Percentiles rank a stretch among this genome's conserved stretches.
phyloP scores from a whole-genome alignment of 1,284 basidiomycete species.

The Paramarasmius palmivorus region DNA sequence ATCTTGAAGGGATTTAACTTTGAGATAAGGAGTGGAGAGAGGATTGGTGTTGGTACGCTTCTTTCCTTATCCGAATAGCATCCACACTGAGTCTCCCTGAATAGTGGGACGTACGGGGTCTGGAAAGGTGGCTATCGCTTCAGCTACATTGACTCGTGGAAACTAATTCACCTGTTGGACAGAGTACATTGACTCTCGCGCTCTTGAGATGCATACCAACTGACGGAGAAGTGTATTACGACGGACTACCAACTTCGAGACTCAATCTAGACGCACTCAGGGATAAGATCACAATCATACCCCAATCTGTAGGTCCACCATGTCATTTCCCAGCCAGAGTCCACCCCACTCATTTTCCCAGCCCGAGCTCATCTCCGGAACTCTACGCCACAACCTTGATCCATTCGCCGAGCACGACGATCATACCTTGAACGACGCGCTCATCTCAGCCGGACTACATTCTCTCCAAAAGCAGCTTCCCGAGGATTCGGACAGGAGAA shows the following conservation, averaged over 20 bases:
- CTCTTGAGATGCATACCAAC: conserved; percentile 59
- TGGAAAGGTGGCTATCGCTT: no score
- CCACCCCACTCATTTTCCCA: conserved; percentile 17
- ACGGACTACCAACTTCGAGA: conserved; percentile 41
- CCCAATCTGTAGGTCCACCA: conserved; percentile 45
- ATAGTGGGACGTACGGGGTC: conserved; percentile 63
- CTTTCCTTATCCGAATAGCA: neutral
- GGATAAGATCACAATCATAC: conserved; percentile 64
- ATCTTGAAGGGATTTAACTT: conserved; percentile 48
- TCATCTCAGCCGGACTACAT: conserved; percentile 38
- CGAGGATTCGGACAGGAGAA: conserved; percentile 18
- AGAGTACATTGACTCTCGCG: conserved; percentile 52
- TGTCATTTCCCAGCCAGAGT: conserved; percentile 12
- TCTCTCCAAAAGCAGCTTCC: conserved; percentile 33
- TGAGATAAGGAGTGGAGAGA: conserved; percentile 45
- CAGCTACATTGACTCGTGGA: no score
- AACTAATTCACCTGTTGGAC: no score
- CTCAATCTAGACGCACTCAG: conserved; percentile 69
- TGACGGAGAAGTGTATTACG: conserved; percentile 56
- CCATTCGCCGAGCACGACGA: conserved; percentile 64
- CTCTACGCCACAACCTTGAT: conserved; percentile 47
- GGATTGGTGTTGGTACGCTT: conserved; percentile 45
- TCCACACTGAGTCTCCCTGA: neutral
- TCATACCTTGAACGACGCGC: conserved; percentile 37
- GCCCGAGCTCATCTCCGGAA: conserved; percentile 51